Evolutionary conservation across 257 asterid genomes (phyloP).

Genomic region (Solanum rostratum): DNA sequence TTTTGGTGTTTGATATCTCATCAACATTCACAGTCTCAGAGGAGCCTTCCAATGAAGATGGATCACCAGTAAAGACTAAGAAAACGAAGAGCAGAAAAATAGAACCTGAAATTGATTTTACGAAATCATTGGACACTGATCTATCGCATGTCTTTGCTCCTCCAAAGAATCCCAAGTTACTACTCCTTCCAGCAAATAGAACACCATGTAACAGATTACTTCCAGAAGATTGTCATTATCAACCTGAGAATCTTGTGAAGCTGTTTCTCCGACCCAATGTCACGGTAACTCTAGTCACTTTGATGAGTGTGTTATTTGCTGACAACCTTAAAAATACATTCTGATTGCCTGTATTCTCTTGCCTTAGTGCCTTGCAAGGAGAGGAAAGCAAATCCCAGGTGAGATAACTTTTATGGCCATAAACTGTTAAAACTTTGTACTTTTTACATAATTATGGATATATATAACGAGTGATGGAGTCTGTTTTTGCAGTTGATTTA

Average conservation of each 20-base stretch:
- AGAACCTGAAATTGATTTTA: slow-evolving; percentile 58
- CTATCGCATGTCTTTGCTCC: slow-evolving; percentile 52
- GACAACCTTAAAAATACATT: neutral
- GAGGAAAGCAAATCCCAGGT: slow-evolving; percentile 51
- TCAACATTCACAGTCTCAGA: slow-evolving; percentile 27
- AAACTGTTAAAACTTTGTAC: neutral
- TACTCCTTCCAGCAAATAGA: slow-evolving; percentile 62
- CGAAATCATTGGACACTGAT: slow-evolving; percentile 44
- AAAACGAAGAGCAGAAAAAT: slow-evolving; percentile 48
- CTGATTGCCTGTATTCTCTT: slow-evolving; percentile 11
- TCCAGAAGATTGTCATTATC: slow-evolving; percentile 98
- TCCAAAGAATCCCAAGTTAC: slow-evolving; percentile 79
- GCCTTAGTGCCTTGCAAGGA: slow-evolving; percentile 81
- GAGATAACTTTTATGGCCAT: slow-evolving; percentile 4
- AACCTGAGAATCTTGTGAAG: slow-evolving; percentile 92
- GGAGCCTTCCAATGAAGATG: slow-evolving; percentile 37
- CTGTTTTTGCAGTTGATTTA: neutral
- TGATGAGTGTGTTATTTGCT: neutral
- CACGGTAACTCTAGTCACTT: slow-evolving; percentile 36
- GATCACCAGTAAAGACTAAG: slow-evolving; percentile 45
- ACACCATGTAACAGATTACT: slow-evolving; percentile 60
- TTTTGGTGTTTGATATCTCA: slow-evolving; percentile 6
- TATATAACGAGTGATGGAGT: neutral
- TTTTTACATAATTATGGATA: neutral
- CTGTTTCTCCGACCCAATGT: slow-evolving; percentile 76